Evolutionary conservation across 306 rosid species (phyloP), one percentile per base, ranked within the genome.

Genomic region (Rosa rugosa): DNA sequence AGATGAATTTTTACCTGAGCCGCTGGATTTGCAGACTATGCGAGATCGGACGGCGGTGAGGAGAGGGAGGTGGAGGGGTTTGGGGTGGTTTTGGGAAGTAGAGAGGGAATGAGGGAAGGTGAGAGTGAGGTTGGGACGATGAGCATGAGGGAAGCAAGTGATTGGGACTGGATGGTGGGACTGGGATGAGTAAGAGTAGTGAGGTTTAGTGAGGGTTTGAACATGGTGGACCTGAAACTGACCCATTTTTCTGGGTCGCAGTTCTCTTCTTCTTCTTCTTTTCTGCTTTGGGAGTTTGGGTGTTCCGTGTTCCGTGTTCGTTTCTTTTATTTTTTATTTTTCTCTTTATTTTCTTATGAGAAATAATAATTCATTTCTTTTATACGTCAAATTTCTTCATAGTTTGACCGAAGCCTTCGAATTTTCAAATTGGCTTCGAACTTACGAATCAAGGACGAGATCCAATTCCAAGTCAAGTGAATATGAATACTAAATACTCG

Each of bases 1-100:
- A 6, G 78, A 50, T 31, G 42, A 60, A 40, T 45, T 73, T 45
- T 70, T 84, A 94, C 97, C 98, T 80, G 91, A 87, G 0, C 85
- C 87, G 74, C 72, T 86, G 83, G 77, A 45, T 47, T 77, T 88
- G 95, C 97, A 86, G 13, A 72, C 27, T 4, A 82, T 40, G 65
- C 31, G 76, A 72, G 80, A 73, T 7, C 79, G 89, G 62, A 65
- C 53, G 47, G 34, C 40, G 53, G 77, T 23, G 78, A 67, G 44
- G n/a, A 50, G 71, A 17, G 60, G 75, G 71, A 79, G 80, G 71
- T 10, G 69, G 71, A 71, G 50, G 69, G 69, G 50, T 47, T 36
- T 67, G 69, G 72, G 22, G 70, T 42, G 80, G 16, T 11, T 67
- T 7, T 1, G 51, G 42, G 75, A 31, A 34, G n/a, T 11, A 57